Percentiles rank a stretch among this genome's conserved stretches.
Evolutionary conservation across 2,329 filamentous ascomycete species (phyloP).

Genomic region (Ophiosphaerella narmari): DNA sequence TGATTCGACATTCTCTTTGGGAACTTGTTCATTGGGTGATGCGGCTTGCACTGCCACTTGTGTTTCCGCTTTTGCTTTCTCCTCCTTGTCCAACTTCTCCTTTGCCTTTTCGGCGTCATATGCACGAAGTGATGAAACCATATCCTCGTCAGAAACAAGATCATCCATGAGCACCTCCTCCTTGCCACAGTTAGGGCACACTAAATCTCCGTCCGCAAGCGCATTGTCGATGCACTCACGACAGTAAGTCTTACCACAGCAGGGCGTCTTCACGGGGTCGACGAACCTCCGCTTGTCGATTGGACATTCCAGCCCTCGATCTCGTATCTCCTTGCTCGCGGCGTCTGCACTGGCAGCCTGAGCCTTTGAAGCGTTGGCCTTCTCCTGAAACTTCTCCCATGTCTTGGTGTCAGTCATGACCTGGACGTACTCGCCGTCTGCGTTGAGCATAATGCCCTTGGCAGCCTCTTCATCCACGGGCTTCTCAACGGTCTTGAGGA

Average conservation of each 20-base stretch:
- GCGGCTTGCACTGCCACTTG: constrained; percentile 32
- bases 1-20: constrained; percentile 22
- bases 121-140: constrained; percentile 75
- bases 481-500: constrained; percentile 94
- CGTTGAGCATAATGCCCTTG: constrained; percentile 94
- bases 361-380: constrained; percentile 82
- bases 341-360: constrained; percentile 77
- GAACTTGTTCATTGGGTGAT: constrained; percentile 32
- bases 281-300: constrained; percentile 98
- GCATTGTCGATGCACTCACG: constrained; percentile 99
- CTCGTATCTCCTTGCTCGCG: constrained; percentile 84
- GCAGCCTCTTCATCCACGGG: constrained; percentile 82
- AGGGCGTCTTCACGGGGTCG: constrained; percentile 98
- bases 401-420: constrained; percentile 92
- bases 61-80: constrained; percentile 47
- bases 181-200: constrained; percentile 88
- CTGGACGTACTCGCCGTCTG: constrained; percentile 96
- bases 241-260: constrained; percentile 98
- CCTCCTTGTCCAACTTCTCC: constrained; percentile 49
- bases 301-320: constrained; percentile 86
- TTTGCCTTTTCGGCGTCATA: constrained; percentile 64
- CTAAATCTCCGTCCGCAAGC: constrained; percentile 96
- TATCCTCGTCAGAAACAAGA: constrained; percentile 74
- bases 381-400: constrained; percentile 97
- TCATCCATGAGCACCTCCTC: constrained; percentile 94